Evolutionary conservation across 2,329 filamentous ascomycete genomes (phyloP).

Genomic region (Aspergillus melleus): DNA sequence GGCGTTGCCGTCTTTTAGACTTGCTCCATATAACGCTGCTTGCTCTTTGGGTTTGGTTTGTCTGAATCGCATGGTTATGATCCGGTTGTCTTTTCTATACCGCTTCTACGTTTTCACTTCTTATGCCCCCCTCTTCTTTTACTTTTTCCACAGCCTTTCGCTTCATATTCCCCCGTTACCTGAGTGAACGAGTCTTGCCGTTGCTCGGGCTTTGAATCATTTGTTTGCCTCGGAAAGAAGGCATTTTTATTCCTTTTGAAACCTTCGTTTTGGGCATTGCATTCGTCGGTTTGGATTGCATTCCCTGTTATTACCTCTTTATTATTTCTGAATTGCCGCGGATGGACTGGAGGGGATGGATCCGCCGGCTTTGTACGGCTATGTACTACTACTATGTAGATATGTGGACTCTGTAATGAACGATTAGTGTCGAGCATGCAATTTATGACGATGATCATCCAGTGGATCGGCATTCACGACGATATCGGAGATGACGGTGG

Average conservation of each 20-base stretch:
- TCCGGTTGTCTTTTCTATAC: not conserved
- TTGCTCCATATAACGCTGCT: not conserved
- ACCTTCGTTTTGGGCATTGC: not conserved
- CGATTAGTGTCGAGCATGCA: conserved; percentile 10
- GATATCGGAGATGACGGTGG: too few relatives aligned
- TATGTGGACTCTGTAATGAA: conserved; percentile 26
- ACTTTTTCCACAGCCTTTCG: conserved; percentile 2
- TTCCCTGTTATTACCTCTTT: not conserved
- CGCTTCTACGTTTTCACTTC: not conserved
- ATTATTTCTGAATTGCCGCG: not conserved
- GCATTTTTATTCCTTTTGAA: not conserved
- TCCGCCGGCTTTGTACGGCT: conserved; percentile 10
- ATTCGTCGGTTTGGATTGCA: not conserved
- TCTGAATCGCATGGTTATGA: conserved; percentile 2
- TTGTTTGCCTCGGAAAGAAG: conserved; percentile 4
- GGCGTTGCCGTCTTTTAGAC: conserved; percentile 37
- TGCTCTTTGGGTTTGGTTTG: not conserved
- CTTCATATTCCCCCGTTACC: not conserved
- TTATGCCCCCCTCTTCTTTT: not conserved
- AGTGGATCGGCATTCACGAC: not conserved
- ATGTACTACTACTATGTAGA: conserved; percentile 22
- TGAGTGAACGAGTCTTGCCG: conserved; percentile 2
- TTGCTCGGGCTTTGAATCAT: not conserved
- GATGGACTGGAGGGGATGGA: conserved; percentile 2
- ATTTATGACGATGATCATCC: not conserved